Evolutionary conservation across 495 filamentous ascomycete species (phyloP).

Genomic region (Aspergillus carlsbadensis): DNA sequence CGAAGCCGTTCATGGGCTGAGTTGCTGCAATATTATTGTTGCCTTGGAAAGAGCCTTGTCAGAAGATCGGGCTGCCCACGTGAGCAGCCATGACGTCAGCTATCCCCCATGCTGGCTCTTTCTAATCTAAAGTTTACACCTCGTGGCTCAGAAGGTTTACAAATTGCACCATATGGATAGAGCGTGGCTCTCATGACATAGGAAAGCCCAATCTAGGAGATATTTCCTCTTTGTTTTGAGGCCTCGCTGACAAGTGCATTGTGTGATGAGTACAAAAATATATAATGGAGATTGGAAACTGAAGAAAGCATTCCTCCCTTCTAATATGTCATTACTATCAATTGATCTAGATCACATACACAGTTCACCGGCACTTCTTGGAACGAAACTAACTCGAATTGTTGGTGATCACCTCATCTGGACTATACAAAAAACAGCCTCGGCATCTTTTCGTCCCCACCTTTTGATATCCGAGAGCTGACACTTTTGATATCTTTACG

Average conservation of each 20-base stretch:
- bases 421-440: constrained; percentile 1
- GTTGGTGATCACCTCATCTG: neutral
- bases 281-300: too few relatives aligned
- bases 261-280: too few relatives aligned
- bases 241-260: too few relatives aligned
- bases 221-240: too few relatives aligned
- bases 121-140: neutral
- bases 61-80: neutral
- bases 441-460: constrained; percentile 12
- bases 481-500: neutral
- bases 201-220: too few relatives aligned
- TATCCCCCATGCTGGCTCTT: neutral
- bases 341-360: too few relatives aligned
- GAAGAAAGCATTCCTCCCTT: too few relatives aligned
- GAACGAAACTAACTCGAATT: neutral
- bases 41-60: neutral
- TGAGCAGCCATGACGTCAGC: neutral
- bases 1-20: neutral
- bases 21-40: neutral
- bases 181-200: too few relatives aligned
- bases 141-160: neutral
- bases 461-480: constrained; percentile 4
- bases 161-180: neutral
- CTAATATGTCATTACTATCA: too few relatives aligned
- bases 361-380: too few relatives aligned